Evolutionary conservation across 352 stramenopile species (phyloP), one percentile per base, ranked within the genome.

Genomic region (Phytophthora agathidicida): DNA sequence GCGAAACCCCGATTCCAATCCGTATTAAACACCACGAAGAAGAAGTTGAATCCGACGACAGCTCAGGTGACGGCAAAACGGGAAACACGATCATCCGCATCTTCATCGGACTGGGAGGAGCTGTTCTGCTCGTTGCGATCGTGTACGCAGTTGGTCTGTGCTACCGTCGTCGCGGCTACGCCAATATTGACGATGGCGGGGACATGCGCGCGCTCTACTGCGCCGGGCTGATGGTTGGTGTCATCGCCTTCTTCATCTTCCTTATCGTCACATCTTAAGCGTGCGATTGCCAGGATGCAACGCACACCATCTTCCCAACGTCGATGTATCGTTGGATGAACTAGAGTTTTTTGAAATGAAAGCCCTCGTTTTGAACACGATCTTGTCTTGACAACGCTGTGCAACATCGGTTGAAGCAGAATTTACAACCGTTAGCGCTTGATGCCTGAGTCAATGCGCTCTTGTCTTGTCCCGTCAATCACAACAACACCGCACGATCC

Each of bases 241-340:
- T 89, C n/a, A 61, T 83, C 28, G 74, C 39, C 35, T 88, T 90
- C 51, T 93, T 93, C 53, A 65, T 93, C 46, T 87, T 86, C 55
- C 68, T 93, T 26, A 67, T 88, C 27, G 58, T 76, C 36, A 77
- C 69, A 22, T 73, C 77, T 31, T 89, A 79, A 59, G 28, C 47
- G 46, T 30, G 16, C 11, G 23, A 17, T 50, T 45, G 38, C 11
- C 16, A 28, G 36, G 32, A 44, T 43, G 13, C 31, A 19, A 33
- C 24, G 46, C 16, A 33, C 54, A 49, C 19, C 32, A 24, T 16
- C 50, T 50, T 66, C 35, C 32, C 17, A 39, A 56, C 31, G 30
- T 19, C 37, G 46, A 54, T 66, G 39, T 54, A 36, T 36, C 19
- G 13, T 48, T 36, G 26, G 36, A 51, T 26, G 48, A 56, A 39